Evolutionary conservation across 495 filamentous ascomycete genomes (phyloP).

Genomic region (Podospora didyma): DNA sequence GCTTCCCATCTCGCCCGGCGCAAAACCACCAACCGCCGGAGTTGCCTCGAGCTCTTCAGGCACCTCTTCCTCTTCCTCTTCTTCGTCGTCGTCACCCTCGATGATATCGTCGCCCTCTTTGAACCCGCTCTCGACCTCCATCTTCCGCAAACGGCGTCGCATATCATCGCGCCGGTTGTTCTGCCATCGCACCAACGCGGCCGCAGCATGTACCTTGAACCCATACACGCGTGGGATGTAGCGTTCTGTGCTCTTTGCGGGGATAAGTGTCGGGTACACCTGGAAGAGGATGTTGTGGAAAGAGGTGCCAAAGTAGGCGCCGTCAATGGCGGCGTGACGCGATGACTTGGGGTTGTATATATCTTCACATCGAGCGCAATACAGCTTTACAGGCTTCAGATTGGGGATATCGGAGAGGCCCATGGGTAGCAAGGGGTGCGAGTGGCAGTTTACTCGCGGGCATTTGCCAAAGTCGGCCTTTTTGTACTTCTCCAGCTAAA

Average conservation of each 20-base stretch:
- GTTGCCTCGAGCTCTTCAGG: conserved; percentile 3
- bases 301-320: conserved; percentile 94
- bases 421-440: conserved; percentile 88
- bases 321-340: conserved; percentile 90
- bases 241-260: conserved; percentile 76
- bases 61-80: conserved; percentile 30
- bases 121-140: conserved; percentile 58
- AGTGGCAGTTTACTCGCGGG: conserved; percentile 88
- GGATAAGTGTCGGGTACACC: conserved; percentile 86
- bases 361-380: conserved; percentile 95
- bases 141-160: conserved; percentile 59
- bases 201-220: conserved; percentile 88
- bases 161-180: conserved; percentile 72
- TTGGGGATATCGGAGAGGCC: conserved; percentile 84
- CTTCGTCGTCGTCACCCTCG: conserved; percentile 36
- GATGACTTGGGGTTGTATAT: conserved; percentile 99
- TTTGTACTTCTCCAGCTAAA: conserved; percentile 95
- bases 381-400: conserved; percentile 86
- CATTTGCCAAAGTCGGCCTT: conserved; percentile 98
- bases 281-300: conserved; percentile 99
- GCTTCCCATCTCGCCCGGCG: conserved; percentile 5
- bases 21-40: not conserved
- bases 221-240: conserved; percentile 90
- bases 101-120: conserved; percentile 48
- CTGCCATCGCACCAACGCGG: conserved; percentile 89